Conservation (phyloP, 192 early-diverging fungal genomes). For the Entomortierella chlamydospora region DNA sequence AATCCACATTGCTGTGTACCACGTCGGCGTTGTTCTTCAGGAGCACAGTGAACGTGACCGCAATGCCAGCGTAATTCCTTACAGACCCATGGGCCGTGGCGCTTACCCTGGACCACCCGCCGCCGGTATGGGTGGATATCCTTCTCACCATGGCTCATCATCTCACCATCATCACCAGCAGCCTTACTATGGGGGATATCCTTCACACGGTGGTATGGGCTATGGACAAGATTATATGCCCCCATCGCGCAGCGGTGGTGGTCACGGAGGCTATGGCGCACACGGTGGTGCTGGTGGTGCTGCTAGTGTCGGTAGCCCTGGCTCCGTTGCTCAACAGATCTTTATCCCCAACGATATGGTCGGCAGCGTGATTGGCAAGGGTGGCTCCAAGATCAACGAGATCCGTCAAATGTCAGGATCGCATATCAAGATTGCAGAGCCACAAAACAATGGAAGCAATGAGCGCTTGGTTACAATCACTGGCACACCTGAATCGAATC, state of each 20-base stretch:
- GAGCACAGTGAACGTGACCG: constrained; percentile 76
- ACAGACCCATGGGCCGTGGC: constrained; percentile 68
- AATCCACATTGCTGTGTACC: constrained; percentile 87
- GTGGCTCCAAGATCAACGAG: constrained; percentile 84
- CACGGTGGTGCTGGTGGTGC: constrained; percentile 3
- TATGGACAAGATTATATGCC: constrained; percentile 59
- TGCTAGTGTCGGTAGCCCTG: constrained; percentile 31
- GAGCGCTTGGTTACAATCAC: constrained; percentile 93
- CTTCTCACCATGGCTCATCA: constrained; percentile 34
- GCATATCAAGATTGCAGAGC: constrained; percentile 90
- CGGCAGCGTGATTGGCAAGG: constrained; percentile 96
- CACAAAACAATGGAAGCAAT: constrained; percentile 66
- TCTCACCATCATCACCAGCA: constrained; percentile 49
- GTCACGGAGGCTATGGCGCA: constrained; percentile 10
- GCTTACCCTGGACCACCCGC: constrained; percentile 40
- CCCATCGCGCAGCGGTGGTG: constrained; percentile 23
- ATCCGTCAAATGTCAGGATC: constrained; percentile 82
- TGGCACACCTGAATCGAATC: constrained; percentile 87
- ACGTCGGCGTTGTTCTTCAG: constrained; percentile 80
- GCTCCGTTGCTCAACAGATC: constrained; percentile 68
- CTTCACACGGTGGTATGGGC: constrained; percentile 44
- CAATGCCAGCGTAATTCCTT: constrained; percentile 70
- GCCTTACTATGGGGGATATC: constrained; percentile 53
- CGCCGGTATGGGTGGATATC: constrained; percentile 48
- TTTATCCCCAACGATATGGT: constrained; percentile 76